Conservation (phyloP, 2,329 filamentous ascomycete species). For the Xylariaceae sp. region DNA sequence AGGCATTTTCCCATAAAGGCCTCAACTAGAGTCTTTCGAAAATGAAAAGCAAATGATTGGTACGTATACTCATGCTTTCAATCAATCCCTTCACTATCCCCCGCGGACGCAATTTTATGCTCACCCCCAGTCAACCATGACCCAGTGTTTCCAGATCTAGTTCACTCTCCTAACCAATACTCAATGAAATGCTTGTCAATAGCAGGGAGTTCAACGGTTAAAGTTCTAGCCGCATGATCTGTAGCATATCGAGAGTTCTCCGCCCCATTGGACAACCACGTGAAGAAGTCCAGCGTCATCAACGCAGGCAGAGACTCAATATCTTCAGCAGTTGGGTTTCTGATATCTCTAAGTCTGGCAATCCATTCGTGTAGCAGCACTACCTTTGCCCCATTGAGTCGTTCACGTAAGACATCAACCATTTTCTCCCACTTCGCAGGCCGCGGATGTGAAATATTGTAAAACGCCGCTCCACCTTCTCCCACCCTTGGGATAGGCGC, state of each 20-base stretch:
- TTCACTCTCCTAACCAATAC: neutral
- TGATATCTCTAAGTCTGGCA: neutral
- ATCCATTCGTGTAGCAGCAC: neutral
- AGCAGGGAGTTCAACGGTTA: neutral
- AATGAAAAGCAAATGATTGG: no score
- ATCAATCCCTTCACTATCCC: no score
- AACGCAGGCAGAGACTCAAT: neutral
- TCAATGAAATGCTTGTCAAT: neutral
- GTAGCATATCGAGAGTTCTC: neutral
- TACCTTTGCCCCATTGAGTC: neutral
- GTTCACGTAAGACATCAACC: neutral
- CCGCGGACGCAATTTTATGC: no score
- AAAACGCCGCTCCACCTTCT: neutral
- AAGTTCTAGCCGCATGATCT: neutral
- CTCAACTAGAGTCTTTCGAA: no score
- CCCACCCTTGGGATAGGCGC: neutral
- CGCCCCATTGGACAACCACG: neutral
- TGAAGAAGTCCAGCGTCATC: neutral
- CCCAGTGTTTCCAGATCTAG: no score
- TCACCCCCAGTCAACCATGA: no score
- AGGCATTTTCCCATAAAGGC: no score
- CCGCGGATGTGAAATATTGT: neutral
- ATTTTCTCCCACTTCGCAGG: neutral
- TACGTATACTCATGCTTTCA: no score
- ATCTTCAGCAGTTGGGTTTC: neutral